Percentiles rank a stretch among this genome's conserved stretches.
Conservation (phyloP, 2,329 filamentous ascomycete species). For the Aspergillus sp. region DNA sequence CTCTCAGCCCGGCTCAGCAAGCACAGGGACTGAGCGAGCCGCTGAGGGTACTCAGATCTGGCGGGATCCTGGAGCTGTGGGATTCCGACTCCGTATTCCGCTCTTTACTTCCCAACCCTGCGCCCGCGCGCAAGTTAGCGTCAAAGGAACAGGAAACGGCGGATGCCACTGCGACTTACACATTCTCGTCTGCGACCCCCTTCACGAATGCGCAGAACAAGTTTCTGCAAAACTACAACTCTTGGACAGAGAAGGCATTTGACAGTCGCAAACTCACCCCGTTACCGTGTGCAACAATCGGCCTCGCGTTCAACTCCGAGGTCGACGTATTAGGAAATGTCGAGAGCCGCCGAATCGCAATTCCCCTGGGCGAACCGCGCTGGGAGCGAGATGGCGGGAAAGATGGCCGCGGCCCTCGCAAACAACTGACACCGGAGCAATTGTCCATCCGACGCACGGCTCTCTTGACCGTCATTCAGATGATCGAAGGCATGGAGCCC, state of each 20-base stretch:
- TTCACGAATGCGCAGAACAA: conserved; percentile 78
- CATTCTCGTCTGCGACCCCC: conserved; percentile 78
- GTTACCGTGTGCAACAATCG: conserved; percentile 75
- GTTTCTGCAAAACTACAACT: conserved; percentile 79
- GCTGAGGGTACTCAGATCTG: conserved; percentile 71
- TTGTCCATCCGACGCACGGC: conserved; percentile 74
- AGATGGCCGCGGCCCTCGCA: conserved; percentile 36
- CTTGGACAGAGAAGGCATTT: conserved; percentile 75
- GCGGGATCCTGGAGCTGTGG: conserved; percentile 83
- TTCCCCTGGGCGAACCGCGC: conserved; percentile 78
- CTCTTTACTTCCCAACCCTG: conserved; percentile 76
- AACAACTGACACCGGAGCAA: conserved; percentile 65
- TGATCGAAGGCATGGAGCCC: conserved; percentile 83
- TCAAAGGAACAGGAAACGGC: conserved; percentile 65
- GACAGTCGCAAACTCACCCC: conserved; percentile 68
- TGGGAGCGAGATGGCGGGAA: conserved; percentile 72
- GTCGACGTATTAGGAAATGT: conserved; percentile 68
- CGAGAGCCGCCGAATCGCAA: conserved; percentile 74
- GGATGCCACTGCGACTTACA: conserved; percentile 73
- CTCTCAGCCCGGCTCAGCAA: conserved; percentile 57
- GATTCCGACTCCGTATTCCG: conserved; percentile 83
- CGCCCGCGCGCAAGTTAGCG: conserved; percentile 56
- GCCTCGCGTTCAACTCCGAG: conserved; percentile 78
- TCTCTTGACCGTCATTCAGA: conserved; percentile 75
- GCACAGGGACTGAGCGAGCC: conserved; percentile 67